Base-by-base conservation (phyloP, 768 basidiomycete species). In the Pleurotus platypus region DNA sequence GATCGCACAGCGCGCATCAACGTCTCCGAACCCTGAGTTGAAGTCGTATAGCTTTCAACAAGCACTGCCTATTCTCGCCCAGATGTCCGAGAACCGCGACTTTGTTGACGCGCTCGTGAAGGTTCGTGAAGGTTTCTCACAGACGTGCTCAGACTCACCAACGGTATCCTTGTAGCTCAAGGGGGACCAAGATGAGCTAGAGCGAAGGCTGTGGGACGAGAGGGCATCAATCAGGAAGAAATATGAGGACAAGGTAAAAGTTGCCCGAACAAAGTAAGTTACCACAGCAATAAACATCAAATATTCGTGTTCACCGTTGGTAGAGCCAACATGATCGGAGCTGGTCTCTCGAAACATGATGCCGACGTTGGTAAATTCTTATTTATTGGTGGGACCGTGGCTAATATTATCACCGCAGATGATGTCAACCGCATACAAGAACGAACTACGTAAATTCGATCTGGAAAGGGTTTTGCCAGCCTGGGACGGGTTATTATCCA, bases 401-500 rank as follows among this genome's bases (percentile, higher is more conserved):
- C 40, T 24, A 26, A 15, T 58, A 39, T 22, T 35, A 15, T 13
- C 57, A 58, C 47, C 48, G 50, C 67, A 94, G 92, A 83, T 78
- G 77, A 71, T 92, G 62, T 78, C 81, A 48, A 79, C 80, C 48
- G 78, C 80, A 20, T 85, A 86, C 70, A 81, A 79, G 58, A 81
- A 75, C 61, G 90, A 91, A 59, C 67, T 92, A 38, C 72, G 68
- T 39, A 80, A 76, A 60, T 92, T 92, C 65, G 91, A 92, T 65
- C 63, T 63, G n/a, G 84, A 90, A 50, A 78, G 86, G 38, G 86
- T 77, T 8, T 68, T 92, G 5, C 75, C 83, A 2, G 87, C 89
- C 7, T 94, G 90, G 89, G 90, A 90, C 64, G 81, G 80, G 16
- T 75, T 93, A n/a, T 68, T 86, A 16, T 71, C 80, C 49, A 83